Evolutionary conservation across 257 asterid species (phyloP), one percentile per base, ranked within the genome.

Genomic region (Perilla frutescens): DNA sequence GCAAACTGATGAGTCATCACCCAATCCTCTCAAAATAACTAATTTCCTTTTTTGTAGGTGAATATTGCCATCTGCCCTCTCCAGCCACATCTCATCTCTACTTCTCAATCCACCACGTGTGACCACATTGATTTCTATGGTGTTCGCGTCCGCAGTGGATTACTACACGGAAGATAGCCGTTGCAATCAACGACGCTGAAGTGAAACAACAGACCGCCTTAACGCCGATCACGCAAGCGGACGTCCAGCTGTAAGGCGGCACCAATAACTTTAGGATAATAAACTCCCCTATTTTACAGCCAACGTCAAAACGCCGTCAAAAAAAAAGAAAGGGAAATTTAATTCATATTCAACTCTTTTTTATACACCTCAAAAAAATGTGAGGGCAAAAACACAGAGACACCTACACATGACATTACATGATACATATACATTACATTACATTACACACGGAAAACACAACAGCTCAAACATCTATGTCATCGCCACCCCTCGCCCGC

Each of bases 271-370:
- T 73, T 5, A 14, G 3, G 4, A 47, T 53, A 50, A 50, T 66
- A 2, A 34, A 49, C 37, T 41, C 29, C 9, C 34, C 26, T 68
- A 56, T 41, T 41, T 36, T 8, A 8, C 1, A 8, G 9, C 41
- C 68, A 70, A 37, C 75, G 77, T 70, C 7, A 62, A 53, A 37
- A 68, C 80, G 69, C 68, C 82, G 82, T 81, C 41, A 49, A 57
- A 34, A 47, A 3, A 3, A 37, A 66, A 34, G 5, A 51, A 73
- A 8, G 13, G 54, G 15, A 11, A 49, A 64, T 45, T 53, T 45
- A 13, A 32, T 40, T 40, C 57, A 57, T 2, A 55, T 48, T 50
- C 20, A 12, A 43, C 1, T 12, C 1, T 12, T 54, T 66, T 70
- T 65, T 77, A 53, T 65, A 62, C 62, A 36, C 84, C 81, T 72